A percentile compares a stretch with the other conserved stretches of the same genome.
phyloP scores from a whole-genome alignment of 2,329 filamentous ascomycete genomes.

The Fusarium dlaminii region DNA sequence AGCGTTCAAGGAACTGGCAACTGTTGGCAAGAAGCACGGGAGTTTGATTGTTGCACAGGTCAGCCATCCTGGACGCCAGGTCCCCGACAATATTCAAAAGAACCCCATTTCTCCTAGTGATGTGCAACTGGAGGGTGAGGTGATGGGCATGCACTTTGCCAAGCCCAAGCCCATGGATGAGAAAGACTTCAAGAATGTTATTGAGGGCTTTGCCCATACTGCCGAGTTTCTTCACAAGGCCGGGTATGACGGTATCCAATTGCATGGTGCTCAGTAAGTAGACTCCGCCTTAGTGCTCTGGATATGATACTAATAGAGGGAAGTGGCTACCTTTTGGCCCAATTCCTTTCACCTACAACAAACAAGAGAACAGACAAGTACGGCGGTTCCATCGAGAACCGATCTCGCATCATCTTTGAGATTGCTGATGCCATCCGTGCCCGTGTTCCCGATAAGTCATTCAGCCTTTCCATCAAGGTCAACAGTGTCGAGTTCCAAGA shows the following conservation, averaged over 20 bases:
- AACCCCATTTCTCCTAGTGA: slow-evolving; percentile 55
- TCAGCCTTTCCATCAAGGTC: slow-evolving; percentile 65
- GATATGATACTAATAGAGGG: not conserved
- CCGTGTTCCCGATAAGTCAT: slow-evolving; percentile 42
- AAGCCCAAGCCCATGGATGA: slow-evolving; percentile 63
- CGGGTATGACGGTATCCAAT: slow-evolving; percentile 63
- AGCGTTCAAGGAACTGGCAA: slow-evolving; percentile 65
- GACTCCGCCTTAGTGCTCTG: rapidly evolving
- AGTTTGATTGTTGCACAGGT: slow-evolving; percentile 70
- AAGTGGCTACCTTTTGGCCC: slow-evolving; percentile 61
- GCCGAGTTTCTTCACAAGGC: slow-evolving; percentile 70
- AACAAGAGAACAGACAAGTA: slow-evolving; percentile 64
- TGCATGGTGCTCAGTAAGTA: slow-evolving; percentile 60
- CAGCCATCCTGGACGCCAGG: slow-evolving; percentile 57
- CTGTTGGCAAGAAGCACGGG: slow-evolving; percentile 65
- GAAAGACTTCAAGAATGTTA: slow-evolving; percentile 64
- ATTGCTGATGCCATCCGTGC: slow-evolving; percentile 51
- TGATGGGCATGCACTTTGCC: slow-evolving; percentile 48
- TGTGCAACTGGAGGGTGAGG: slow-evolving; percentile 44
- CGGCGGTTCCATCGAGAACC: slow-evolving; percentile 55
- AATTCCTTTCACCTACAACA: slow-evolving; percentile 61
- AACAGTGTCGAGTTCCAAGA: slow-evolving; percentile 66
- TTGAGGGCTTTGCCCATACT: slow-evolving; percentile 69
- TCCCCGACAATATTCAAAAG: slow-evolving; percentile 39
- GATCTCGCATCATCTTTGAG: slow-evolving; percentile 57